Evolutionary conservation across 768 basidiomycete species (phyloP).

Genomic region (Cubamyces sp.): DNA sequence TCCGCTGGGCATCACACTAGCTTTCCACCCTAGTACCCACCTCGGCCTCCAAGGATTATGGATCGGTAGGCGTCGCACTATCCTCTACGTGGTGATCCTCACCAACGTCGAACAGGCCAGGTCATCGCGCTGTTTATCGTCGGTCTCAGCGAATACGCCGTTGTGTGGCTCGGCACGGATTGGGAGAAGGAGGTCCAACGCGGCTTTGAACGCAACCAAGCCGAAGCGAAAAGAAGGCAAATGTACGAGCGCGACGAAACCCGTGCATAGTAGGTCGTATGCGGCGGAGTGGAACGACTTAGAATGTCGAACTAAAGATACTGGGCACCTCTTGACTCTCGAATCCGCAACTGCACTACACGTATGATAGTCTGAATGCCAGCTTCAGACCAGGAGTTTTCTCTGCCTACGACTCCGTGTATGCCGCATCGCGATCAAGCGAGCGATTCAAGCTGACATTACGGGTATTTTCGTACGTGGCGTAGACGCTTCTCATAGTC

Average conservation of each 20-base stretch:
- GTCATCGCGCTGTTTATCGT: constrained; percentile 74
- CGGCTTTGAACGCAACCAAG: constrained; percentile 40
- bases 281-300: no score
- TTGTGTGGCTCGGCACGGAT: constrained; percentile 57
- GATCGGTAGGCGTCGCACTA: constrained; percentile 42
- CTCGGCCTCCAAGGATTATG: constrained; percentile 55
- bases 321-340: no score
- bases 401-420: no score
- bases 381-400: no score
- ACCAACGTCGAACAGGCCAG: constrained; percentile 51
- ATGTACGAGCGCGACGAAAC: constrained; percentile 6
- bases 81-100: not conserved
- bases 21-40: constrained; percentile 43
- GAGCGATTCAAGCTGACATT: no score
- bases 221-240: constrained; percentile 32
- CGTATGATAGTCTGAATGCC: no score
- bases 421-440: no score
- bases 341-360: no score
- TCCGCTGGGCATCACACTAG: constrained; percentile 55
- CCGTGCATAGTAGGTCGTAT: not conserved
- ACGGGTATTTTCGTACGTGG: no score
- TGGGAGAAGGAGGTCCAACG: constrained; percentile 51
- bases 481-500: no score
- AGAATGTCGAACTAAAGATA: no score
- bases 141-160: constrained; percentile 67